Evolutionary conservation across 2,329 filamentous ascomycete genomes (phyloP).

Genomic region (Raffaelea deltoideospora): DNA sequence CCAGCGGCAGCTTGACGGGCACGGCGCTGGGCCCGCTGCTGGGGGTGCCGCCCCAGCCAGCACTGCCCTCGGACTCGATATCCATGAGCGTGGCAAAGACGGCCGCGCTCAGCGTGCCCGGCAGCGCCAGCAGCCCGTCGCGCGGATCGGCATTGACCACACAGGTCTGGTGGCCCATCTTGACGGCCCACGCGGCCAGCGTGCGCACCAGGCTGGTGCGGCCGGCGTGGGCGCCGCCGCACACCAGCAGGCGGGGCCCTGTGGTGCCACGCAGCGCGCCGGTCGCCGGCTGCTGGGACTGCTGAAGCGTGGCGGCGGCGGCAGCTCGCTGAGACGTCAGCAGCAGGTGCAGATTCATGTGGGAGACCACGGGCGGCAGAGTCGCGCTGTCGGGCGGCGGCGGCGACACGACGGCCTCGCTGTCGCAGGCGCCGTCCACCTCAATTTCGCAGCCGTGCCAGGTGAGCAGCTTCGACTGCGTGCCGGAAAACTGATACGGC

Average conservation of each 20-base stretch:
- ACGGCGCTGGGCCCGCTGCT: constrained; percentile 80
- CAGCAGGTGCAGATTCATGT: constrained; percentile 78
- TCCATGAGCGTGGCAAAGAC: constrained; percentile 80
- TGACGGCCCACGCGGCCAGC: constrained; percentile 64
- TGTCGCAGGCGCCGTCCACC: constrained; percentile 47
- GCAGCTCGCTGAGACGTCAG: constrained; percentile 58
- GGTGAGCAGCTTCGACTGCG: constrained; percentile 78
- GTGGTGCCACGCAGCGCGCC: constrained; percentile 17
- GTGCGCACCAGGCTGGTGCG: constrained; percentile 73
- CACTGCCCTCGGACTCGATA: constrained; percentile 56
- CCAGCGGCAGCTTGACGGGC: constrained; percentile 81
- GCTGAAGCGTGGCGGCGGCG: constrained; percentile 33
- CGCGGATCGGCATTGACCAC: constrained; percentile 74
- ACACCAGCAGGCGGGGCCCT: constrained; percentile 71
- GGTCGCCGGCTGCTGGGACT: no score
- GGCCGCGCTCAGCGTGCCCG: constrained; percentile 74
- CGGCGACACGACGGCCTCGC: constrained; percentile 39
- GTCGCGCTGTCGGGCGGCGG: background rate
- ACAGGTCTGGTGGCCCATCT: constrained; percentile 58
- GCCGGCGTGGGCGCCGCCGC: constrained; percentile 63
- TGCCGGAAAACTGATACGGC: constrained; percentile 65
- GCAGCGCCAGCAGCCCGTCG: constrained; percentile 63
- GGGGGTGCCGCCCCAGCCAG: constrained; percentile 74
- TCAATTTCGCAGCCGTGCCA: constrained; percentile 85
- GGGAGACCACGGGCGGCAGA: constrained; percentile 57